Evolutionary conservation across 345 rosid species (phyloP).

Genomic region (Hibiscus trionum): DNA sequence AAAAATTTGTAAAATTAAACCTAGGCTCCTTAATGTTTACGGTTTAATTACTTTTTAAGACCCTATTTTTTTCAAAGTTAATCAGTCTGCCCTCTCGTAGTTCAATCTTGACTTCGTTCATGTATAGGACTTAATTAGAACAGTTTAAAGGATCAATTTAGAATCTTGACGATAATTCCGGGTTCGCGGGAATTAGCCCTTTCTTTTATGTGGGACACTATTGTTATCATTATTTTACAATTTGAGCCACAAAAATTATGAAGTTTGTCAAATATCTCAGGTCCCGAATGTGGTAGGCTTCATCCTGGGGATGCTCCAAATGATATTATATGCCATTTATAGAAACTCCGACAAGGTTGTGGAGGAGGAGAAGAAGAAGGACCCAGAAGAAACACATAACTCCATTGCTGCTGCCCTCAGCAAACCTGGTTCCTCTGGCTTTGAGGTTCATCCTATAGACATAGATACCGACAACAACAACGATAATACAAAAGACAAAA

Average conservation of each 20-base stretch:
- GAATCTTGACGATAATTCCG: too few relatives aligned
- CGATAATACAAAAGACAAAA: neutral
- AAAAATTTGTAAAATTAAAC: too few relatives aligned
- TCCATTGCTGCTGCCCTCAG: slow-evolving; percentile 13
- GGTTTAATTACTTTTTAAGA: too few relatives aligned
- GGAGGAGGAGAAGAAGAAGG: slow-evolving; percentile 23
- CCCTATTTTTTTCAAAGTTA: too few relatives aligned
- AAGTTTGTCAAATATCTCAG: slow-evolving; percentile 22
- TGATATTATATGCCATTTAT: slow-evolving; percentile 52
- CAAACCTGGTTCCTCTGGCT: slow-evolving; percentile 21
- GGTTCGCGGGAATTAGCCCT: neutral
- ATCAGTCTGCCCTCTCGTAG: too few relatives aligned
- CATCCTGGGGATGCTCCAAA: slow-evolving; percentile 60
- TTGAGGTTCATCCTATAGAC: slow-evolving; percentile 27
- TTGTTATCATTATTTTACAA: neutral
- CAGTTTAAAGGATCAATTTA: too few relatives aligned
- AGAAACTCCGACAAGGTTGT: slow-evolving; percentile 25
- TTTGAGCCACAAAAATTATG: neutral
- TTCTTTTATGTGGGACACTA: neutral
- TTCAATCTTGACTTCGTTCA: too few relatives aligned
- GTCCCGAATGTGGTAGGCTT: slow-evolving; percentile 74
- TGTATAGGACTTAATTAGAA: too few relatives aligned
- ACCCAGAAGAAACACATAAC: slow-evolving; percentile 22
- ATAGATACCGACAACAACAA: neutral
- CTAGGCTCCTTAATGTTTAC: too few relatives aligned